Percentiles rank a stretch among this genome's conserved stretches.
Evolutionary conservation across 495 filamentous ascomycete genomes (phyloP).

Genomic region (Penicillium antarcticum): DNA sequence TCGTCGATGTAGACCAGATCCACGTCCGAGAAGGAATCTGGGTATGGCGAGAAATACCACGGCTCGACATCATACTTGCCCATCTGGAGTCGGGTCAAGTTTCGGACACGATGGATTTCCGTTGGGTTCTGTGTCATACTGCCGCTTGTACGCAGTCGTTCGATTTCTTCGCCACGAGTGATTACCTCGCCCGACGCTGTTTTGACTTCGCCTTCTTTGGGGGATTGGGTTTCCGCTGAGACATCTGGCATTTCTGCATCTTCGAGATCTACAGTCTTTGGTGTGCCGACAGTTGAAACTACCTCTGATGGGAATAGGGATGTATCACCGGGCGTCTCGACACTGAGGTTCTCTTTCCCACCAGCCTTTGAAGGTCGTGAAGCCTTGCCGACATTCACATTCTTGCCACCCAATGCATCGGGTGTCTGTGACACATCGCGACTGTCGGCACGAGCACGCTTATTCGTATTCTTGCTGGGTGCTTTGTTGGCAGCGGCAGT

Average conservation of each 20-base stretch:
- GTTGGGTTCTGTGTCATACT: slow-evolving; percentile 99
- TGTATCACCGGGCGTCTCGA: slow-evolving; percentile 31
- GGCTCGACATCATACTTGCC: slow-evolving; percentile 88
- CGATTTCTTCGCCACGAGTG: slow-evolving; percentile 88
- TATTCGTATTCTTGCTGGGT: slow-evolving; percentile 49
- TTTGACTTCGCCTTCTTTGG: slow-evolving; percentile 30
- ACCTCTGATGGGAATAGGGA: slow-evolving; percentile 48
- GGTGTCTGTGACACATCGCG: slow-evolving; percentile 59
- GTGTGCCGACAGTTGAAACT: slow-evolving; percentile 50
- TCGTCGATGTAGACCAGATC: slow-evolving; percentile 96
- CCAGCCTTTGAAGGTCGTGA: slow-evolving; percentile 54
- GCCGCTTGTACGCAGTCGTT: slow-evolving; percentile 86
- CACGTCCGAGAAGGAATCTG: slow-evolving; percentile 77
- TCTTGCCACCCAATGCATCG: slow-evolving; percentile 51
- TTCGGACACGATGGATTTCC: slow-evolving; percentile 93
- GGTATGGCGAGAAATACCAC: slow-evolving; percentile 99
- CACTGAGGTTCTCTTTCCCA: slow-evolving; percentile 58
- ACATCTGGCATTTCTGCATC: slow-evolving; percentile 64
- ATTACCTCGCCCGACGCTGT: slow-evolving; percentile 50
- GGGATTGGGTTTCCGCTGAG: slow-evolving; percentile 40
- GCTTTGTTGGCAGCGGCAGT: slow-evolving; percentile 42
- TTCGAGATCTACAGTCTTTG: slow-evolving; percentile 53
- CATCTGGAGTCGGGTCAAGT: slow-evolving; percentile 89
- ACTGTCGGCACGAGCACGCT: slow-evolving; percentile 47
- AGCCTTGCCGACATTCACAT: slow-evolving; percentile 43